phyloP scores from a whole-genome alignment of 106 monocot species.

The Ottelia alismoides region DNA sequence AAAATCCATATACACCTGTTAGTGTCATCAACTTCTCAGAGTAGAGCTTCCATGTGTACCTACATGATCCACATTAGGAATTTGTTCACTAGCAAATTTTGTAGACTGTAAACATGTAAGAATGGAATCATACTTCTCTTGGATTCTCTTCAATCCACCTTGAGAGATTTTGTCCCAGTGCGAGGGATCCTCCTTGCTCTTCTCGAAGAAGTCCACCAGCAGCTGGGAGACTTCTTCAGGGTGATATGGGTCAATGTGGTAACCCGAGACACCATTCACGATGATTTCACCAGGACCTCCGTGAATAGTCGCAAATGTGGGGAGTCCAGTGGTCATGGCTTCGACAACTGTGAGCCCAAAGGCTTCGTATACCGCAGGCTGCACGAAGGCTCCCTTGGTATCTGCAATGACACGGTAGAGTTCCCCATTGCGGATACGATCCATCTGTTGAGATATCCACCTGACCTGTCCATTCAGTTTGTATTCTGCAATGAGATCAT shows the following conservation, averaged over 20 bases:
- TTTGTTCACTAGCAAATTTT: too few species aligned
- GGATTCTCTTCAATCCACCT: slow-evolving; percentile 10
- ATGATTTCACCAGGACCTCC: slow-evolving; percentile 18
- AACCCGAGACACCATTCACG: slow-evolving; percentile 14
- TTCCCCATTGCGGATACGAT: too few species aligned
- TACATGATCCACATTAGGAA: too few species aligned
- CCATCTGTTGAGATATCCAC: too few species aligned
- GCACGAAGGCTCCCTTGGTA: too few species aligned
- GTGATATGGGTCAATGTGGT: slow-evolving; percentile 15
- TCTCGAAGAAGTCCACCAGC: slow-evolving; percentile 12
- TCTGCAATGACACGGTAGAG: too few species aligned
- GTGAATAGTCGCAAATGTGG: slow-evolving; percentile 12
- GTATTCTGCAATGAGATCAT: too few species aligned
- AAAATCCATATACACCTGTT: slow-evolving; percentile 10
- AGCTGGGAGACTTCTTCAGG: slow-evolving; percentile 5
- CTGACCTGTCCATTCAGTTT: too few species aligned
- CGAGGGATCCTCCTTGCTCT: slow-evolving; percentile 7
- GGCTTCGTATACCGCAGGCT: slow-evolving; percentile 18
- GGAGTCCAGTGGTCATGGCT: slow-evolving; percentile 13
- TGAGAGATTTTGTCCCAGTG: slow-evolving; percentile 10
- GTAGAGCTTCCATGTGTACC: slow-evolving; percentile 20
- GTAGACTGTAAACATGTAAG: too few species aligned
- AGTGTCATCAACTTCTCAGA: slow-evolving; percentile 13
- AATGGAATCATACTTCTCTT: slow-evolving; percentile 14
- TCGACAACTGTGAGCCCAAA: slow-evolving; percentile 18